phyloP scores from a whole-genome alignment of 1,284 basidiomycete species.

The Xerocomus nothofagi region DNA sequence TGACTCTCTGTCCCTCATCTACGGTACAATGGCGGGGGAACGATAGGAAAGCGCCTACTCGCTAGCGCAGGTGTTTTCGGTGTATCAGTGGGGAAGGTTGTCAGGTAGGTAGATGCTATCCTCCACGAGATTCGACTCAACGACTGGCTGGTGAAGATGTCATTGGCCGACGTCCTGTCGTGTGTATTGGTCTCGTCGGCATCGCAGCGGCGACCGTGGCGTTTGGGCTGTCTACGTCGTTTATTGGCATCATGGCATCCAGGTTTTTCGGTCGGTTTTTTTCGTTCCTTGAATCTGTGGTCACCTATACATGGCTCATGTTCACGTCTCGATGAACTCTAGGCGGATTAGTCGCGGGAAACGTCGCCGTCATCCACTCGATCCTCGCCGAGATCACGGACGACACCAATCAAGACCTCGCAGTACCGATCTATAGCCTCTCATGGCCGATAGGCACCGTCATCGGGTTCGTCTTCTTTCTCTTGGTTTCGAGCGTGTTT shows the following conservation, averaged over 20 bases:
- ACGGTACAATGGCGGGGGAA: background rate
- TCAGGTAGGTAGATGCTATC: slow-evolving; percentile 43
- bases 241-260: slow-evolving; percentile 38
- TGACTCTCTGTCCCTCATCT: background rate
- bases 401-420: slow-evolving; percentile 50
- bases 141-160: slow-evolving; percentile 37
- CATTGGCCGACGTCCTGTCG: slow-evolving; percentile 59
- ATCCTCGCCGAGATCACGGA: slow-evolving; percentile 42
- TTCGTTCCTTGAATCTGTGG: background rate
- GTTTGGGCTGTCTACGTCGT: slow-evolving; percentile 55
- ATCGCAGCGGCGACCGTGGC: slow-evolving; percentile 49
- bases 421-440: slow-evolving; percentile 46
- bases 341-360: slow-evolving; percentile 60
- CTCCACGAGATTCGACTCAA: background rate
- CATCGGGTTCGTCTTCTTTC: slow-evolving; percentile 16
- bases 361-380: slow-evolving; percentile 52
- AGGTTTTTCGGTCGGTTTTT: slow-evolving; percentile 18
- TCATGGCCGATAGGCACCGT: slow-evolving; percentile 22
- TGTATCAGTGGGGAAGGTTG: slow-evolving; percentile 60
- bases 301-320: slow-evolving; percentile 23
- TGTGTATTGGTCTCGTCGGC: slow-evolving; percentile 54
- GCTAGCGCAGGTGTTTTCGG: slow-evolving; percentile 57
- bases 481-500: background rate
- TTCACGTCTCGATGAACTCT: background rate
- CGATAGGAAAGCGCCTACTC: slow-evolving; percentile 60